Base-by-base conservation (phyloP, 305 asterid species). In the Fraxinus greggii region DNA sequence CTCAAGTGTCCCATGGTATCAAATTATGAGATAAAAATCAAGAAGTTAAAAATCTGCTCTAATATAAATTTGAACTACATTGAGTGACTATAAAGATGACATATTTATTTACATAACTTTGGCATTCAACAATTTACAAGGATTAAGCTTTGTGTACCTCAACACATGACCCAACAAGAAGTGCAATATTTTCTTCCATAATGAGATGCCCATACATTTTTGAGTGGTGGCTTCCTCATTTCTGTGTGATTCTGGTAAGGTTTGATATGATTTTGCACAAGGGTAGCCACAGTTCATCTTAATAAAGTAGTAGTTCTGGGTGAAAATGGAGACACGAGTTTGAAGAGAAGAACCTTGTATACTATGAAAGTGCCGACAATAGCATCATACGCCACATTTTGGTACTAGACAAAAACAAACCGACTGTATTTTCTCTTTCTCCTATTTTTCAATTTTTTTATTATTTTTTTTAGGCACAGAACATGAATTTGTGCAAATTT, bases 131-230 rank as follows among this genome's bases (percentile, higher is more conserved):
- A 59, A 48, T 56, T 56, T 23, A 28, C 48, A 2, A 59, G 8
- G 40, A 69, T 13, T 35, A 6, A 28, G 38, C 23, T 31, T 45
- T 38, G 13, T 63, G 78, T 32, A 83, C 83, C 86, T 76, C 9
- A 76, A 38, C 29, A 77, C 48, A 23, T 29, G 79, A 75, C 78
- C 32, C 77, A 80, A 76, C 28, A 80, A 6, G 4, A 72, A 65
- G 78, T 69, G 75, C 31, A 76, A 70, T 40, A 77, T 17, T 80
- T 76, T 80, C 76, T 84, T 80, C 79, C 76, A 26, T 0, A 54
- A 26, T 76, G 84, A 29, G 78, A 38, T 4, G 70, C 79, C 21
- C 42, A 7, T 45, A 31, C 42, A 51, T 77, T 69, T 82, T 32
- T 45, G 48, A 31, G 45, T 28, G 40, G 12, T 35, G 33, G 69